Conservation (phyloP, 2,329 filamentous ascomycete genomes). For the Colletotrichum horii region DNA sequence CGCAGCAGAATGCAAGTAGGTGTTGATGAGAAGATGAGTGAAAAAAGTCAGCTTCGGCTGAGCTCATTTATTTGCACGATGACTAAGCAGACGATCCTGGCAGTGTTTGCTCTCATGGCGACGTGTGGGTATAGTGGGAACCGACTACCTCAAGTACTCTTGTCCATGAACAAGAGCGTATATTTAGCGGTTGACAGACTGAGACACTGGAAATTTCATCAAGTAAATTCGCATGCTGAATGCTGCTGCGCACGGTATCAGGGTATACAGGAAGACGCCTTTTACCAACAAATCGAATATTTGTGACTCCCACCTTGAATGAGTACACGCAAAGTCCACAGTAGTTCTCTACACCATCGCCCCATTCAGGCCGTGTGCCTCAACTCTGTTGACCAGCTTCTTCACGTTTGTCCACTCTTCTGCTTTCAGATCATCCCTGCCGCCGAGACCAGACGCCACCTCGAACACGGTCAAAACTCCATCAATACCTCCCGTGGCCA, state of each 20-base stretch:
- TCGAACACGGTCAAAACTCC: constrained; percentile 93
- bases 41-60: background rate
- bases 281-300: constrained; percentile 20
- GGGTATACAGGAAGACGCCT: constrained; percentile 22
- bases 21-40: background rate
- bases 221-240: constrained; percentile 1
- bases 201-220: background rate
- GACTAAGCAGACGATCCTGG: constrained; percentile 3
- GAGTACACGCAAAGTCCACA: constrained; percentile 29
- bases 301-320: background rate
- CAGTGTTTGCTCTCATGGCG: background rate
- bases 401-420: constrained; percentile 96
- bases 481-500: constrained; percentile 92
- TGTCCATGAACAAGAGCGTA: background rate
- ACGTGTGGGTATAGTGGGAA: background rate
- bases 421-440: constrained; percentile 79
- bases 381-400: constrained; percentile 80
- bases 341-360: constrained; percentile 35
- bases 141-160: background rate
- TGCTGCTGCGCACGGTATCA: constrained; percentile 6
- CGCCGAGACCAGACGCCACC: constrained; percentile 81
- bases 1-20: background rate
- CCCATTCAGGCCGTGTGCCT: constrained; percentile 62
- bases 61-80: background rate
- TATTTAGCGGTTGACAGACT: no score